A percentile compares a stretch with the other conserved stretches of the same genome.
phyloP scores from a whole-genome alignment of 2,329 filamentous ascomycete species.

The Ceratocystis alfenasii region DNA sequence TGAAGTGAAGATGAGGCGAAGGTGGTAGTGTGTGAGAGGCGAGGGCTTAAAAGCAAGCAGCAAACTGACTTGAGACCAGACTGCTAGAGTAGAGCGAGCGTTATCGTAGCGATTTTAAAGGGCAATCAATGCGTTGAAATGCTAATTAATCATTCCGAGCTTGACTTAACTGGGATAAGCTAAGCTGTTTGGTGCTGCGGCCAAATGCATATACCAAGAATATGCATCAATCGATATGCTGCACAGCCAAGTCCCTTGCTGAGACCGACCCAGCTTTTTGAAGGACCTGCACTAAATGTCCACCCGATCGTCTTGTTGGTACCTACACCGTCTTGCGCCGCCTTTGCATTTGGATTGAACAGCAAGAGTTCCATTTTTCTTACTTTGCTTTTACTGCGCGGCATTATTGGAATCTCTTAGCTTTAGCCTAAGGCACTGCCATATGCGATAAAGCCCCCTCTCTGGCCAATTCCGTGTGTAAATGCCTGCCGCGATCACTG shows the following conservation, averaged over 20 bases:
- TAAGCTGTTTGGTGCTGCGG: not conserved
- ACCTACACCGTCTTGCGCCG: not conserved
- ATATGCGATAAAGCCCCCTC: not conserved
- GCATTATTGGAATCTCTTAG: not conserved
- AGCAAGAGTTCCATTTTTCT: not conserved
- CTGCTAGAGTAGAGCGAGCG: not conserved
- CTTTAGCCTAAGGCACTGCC: not conserved
- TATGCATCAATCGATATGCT: not conserved
- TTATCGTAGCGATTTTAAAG: not conserved
- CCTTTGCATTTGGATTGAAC: not conserved
- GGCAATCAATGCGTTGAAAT: not conserved
- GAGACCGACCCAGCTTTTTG: not conserved
- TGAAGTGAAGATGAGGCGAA: not conserved
- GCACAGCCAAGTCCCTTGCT: not conserved
- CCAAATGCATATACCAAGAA: conserved; percentile 2
- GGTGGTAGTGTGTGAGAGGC: not conserved
- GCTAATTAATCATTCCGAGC: not conserved
- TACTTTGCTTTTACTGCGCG: not conserved
- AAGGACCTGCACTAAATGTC: not conserved
- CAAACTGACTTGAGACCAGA: not conserved
- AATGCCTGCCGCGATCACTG: conserved; percentile 15
- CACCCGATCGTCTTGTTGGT: not conserved
- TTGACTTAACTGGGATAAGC: not conserved
- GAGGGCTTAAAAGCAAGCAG: not conserved
- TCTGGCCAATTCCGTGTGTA: not conserved